Percentiles rank a stretch among this genome's conserved stretches.
Evolutionary conservation across 2,329 filamentous ascomycete species (phyloP).

Genomic region (Colletotrichum falcatum): DNA sequence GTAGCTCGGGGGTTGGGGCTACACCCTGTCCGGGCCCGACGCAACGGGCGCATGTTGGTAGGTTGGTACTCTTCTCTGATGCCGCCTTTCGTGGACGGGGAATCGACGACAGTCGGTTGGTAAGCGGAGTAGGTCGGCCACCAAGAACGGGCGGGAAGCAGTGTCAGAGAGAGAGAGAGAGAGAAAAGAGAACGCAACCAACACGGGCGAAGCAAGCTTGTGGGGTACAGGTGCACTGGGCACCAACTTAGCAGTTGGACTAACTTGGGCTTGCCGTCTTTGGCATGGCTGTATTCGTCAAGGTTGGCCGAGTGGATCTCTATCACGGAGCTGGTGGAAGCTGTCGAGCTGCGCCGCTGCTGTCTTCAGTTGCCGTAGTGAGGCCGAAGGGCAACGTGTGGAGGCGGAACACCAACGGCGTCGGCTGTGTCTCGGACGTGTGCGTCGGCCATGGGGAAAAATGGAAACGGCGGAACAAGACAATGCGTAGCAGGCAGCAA

Average conservation of each 20-base stretch:
- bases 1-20: constrained; percentile 16
- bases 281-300: constrained; percentile 26
- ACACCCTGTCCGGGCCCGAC: constrained; percentile 9
- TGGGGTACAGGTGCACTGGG: constrained; percentile 13
- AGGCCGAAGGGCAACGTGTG: constrained; percentile 19
- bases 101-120: not conserved
- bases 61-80: not conserved
- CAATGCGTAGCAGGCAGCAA: constrained; percentile 25
- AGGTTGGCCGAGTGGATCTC: not conserved
- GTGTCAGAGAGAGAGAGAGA: not conserved
- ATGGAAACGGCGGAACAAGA: constrained; percentile 28
- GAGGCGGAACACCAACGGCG: constrained; percentile 36
- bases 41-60: constrained; percentile 2
- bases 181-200: not conserved
- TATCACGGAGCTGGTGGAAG: not conserved
- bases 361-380: constrained; percentile 28
- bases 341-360: not conserved
- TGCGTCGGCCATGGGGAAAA: constrained; percentile 32
- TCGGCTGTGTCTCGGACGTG: constrained; percentile 24
- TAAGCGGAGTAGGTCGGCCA: not conserved
- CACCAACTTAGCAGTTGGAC: constrained; percentile 2
- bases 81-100: not conserved
- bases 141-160: not conserved
- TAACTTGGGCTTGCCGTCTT: not conserved
- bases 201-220: constrained; percentile 27